These are phyloP conservation scores for Maudiozyma barnettii DNA, from an alignment of 805 yeast genomes.

Conservation along the genomic window DNA sequence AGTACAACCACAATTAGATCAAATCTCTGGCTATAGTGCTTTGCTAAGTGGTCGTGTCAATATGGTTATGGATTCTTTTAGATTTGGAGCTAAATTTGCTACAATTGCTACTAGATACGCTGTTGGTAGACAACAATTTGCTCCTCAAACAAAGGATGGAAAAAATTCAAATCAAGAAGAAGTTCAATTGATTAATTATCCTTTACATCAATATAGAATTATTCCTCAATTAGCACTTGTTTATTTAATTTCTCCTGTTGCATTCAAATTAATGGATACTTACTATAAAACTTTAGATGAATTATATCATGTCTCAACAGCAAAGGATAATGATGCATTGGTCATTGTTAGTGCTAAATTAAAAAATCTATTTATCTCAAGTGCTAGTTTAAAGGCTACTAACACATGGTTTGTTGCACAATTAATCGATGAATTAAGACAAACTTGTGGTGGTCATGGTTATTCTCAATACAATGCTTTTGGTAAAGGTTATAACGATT, in stretches of 20 bases:
- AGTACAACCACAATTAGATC: slow-evolving; percentile 67
- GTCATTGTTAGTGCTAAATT: slow-evolving; percentile 38
- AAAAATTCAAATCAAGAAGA: slow-evolving; percentile 26
- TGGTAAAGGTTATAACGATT: slow-evolving; percentile 80
- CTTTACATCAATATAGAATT: slow-evolving; percentile 80
- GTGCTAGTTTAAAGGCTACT: slow-evolving; percentile 83
- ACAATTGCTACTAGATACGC: slow-evolving; percentile 87
- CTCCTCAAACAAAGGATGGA: slow-evolving; percentile 26
- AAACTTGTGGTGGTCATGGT: slow-evolving; percentile 94
- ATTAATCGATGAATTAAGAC: slow-evolving; percentile 82
- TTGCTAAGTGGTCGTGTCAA: slow-evolving; percentile 79
- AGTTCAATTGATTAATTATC: slow-evolving; percentile 71
- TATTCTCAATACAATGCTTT: slow-evolving; percentile 88
- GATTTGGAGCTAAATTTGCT: slow-evolving; percentile 66
- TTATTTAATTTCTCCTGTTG: slow-evolving; percentile 66
- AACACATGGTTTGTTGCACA: slow-evolving; percentile 79
- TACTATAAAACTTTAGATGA: slow-evolving; percentile 41
- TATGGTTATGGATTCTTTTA: slow-evolving; percentile 80
- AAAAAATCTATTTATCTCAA: slow-evolving; percentile 71
- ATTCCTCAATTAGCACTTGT: slow-evolving; percentile 76
- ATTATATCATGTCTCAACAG: slow-evolving; percentile 45
- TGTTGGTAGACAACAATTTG: slow-evolving; percentile 80
- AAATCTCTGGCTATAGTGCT: slow-evolving; percentile 74
- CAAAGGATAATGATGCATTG: slow-evolving; percentile 18
- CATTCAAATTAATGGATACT: slow-evolving; percentile 48